Conservation (phyloP, 352 stramenopile species). For the Thalassiosira sp. region DNA sequence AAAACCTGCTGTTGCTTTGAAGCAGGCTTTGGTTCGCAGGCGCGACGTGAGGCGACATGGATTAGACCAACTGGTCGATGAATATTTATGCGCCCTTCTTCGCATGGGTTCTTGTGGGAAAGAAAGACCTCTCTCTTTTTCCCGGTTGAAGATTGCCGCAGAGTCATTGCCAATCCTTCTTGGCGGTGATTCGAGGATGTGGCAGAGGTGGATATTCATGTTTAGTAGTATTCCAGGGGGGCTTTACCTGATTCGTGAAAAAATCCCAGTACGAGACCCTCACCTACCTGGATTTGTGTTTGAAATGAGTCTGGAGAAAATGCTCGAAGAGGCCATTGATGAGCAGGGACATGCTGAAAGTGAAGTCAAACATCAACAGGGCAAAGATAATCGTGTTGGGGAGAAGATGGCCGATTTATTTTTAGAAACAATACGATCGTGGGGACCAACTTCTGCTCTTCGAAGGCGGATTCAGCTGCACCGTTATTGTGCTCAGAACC, state of each 20-base stretch:
- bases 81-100: slow-evolving; percentile 68
- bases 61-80: slow-evolving; percentile 64
- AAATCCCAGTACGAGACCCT: slow-evolving; percentile 76
- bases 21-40: slow-evolving; percentile 53
- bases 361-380: not conserved
- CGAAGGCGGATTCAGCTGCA: slow-evolving; percentile 64
- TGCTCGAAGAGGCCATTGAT: slow-evolving; percentile 55
- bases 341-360: not conserved
- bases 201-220: slow-evolving; percentile 69
- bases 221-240: slow-evolving; percentile 68
- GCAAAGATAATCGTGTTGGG: slow-evolving; percentile 5
- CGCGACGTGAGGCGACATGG: slow-evolving; percentile 57
- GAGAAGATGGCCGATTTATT: slow-evolving; percentile 69
- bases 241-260: slow-evolving; percentile 69
- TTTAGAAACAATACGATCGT: slow-evolving; percentile 64
- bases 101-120: slow-evolving; percentile 31
- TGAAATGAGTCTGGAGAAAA: slow-evolving; percentile 62
- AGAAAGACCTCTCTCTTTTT: slow-evolving; percentile 56
- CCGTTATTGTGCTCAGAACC: slow-evolving; percentile 41
- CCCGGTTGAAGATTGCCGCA: slow-evolving; percentile 69
- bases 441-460: slow-evolving; percentile 68
- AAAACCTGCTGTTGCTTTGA: slow-evolving; percentile 63
- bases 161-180: slow-evolving; percentile 68
- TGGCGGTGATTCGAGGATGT: slow-evolving; percentile 65
- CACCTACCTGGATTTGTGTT: slow-evolving; percentile 65